These are phyloP conservation scores for Diplodia scrobiculata DNA, from an alignment of 2,329 filamentous ascomycete genomes.

Conservation along the genomic window DNA sequence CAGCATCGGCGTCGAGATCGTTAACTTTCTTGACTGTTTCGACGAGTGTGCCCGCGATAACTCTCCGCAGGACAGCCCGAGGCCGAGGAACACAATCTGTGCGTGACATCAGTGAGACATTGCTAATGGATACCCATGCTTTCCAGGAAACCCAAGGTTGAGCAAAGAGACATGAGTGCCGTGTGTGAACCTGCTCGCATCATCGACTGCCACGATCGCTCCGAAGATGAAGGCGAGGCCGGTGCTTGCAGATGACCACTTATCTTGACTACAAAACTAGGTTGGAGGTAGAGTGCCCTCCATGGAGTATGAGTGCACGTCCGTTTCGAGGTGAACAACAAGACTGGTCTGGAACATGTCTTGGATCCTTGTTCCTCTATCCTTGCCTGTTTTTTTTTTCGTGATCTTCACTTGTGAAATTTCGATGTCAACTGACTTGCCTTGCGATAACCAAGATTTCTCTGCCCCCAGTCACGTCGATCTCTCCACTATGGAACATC, in stretches of 20 bases:
- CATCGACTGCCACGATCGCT: too few relatives aligned
- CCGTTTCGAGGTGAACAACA: not conserved
- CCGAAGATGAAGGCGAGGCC: slow-evolving; percentile 39
- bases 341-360: not conserved
- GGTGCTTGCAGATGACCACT: not conserved
- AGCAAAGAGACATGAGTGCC: slow-evolving; percentile 51
- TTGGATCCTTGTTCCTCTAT: not conserved
- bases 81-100: slow-evolving; percentile 52
- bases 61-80: slow-evolving; percentile 71
- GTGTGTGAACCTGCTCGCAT: slow-evolving; percentile 43
- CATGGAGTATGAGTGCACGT: not conserved
- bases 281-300: not conserved
- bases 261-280: not conserved
- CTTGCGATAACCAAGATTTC: not conserved
- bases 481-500: not conserved
- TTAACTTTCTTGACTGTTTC: slow-evolving; percentile 56
- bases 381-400: not conserved
- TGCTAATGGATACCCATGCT: not conserved
- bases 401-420: not conserved
- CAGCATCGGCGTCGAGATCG: slow-evolving; percentile 50
- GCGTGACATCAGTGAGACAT: not conserved
- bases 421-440: not conserved
- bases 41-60: slow-evolving; percentile 61
- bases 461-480: not conserved
- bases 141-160: slow-evolving; percentile 42